Evolutionary conservation across 345 rosid genomes (phyloP), one percentile per base, ranked within the genome.

Genomic region (Laguncularia racemosa): DNA sequence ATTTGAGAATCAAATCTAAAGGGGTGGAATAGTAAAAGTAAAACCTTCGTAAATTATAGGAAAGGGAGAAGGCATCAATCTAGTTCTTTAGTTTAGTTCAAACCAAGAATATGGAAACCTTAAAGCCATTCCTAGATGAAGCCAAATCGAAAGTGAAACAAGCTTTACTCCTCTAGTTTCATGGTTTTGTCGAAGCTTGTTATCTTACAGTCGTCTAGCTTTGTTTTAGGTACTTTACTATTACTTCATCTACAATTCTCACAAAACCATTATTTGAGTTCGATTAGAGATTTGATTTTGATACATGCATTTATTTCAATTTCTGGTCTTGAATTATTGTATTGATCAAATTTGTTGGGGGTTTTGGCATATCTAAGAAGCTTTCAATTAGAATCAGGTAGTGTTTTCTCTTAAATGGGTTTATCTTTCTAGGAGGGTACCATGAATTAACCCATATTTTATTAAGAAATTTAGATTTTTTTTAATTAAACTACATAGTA

Each of bases 341-440:
- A 11, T 52, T 56, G 40, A 46, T 16, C 48, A 26, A 9, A 43
- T 48, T 48, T 20, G 21, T 57, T n/a, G n/a, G 13, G 12, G 1
- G 14, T 53, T 54, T 63, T 0, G 58, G 40, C 46, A 91, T 96
- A 88, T 89, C 99, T 63, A 79, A 66, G 64, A 64, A 76, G 71
- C 93, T 92, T 47, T 62, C 70, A 73, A 76, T 89, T 58, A 73
- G 96, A 71, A 92, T 95, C 0, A 91, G 93, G 23, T 93, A 89
- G 81, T 92, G 98, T 70, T 92, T 92, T 76, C 86, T 89, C 52
- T 67, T 92, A 55, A 89, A 86, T 72, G 98, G 96, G 40, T 81
- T 89, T 60, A 86, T 92, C 46, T 89, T 86, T 75, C 77, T 89
- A 52, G 98, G 98, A 80, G 89, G 98, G 98, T 84, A 65, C 50